Base-by-base conservation (phyloP, 2,329 filamentous ascomycete genomes). In the Phialophora verrucosa region DNA sequence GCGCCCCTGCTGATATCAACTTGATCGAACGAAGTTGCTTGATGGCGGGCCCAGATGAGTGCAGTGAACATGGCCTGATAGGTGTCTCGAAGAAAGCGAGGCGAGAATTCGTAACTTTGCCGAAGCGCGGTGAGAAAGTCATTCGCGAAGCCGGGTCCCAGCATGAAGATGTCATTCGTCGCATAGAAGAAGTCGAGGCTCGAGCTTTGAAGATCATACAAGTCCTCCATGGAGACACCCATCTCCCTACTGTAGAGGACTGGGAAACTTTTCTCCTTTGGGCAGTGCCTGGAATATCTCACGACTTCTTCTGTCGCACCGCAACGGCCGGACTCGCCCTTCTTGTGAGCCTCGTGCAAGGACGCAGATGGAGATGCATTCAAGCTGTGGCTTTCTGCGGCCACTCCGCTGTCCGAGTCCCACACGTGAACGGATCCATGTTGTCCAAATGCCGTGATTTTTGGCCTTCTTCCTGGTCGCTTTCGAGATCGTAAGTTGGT, bases 91-190 rank as follows among this genome's bases (percentile, higher is more conserved):
- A 31, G 31, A 10, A 31, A 31, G 7, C 8, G 31, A 31, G 31
- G 31, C 31, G 31, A 31, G 8, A 31, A 47, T n/a, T 12, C 20
- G 32, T 55, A 62, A 11, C 25, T 17, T 50, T 56, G 20, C 50
- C 27, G 56, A 23, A 65, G 29, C 12, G 44, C 31, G 31, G 20
- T 29, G 20, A 32, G 65, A 42, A 62, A 65, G 10, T 25, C 6
- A 20, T 50, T 23, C 17, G 62, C 65, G 38, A 67, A 67, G 8
- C 31, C 49, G 12, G 65, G 65, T 5, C 62, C 65, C n/a, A 64
- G 3, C 65, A 64, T 62, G 35, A 64, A 67, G 5, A 61, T 50
- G 35, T 67, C 35, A 31, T 61, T 61, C 17, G 27, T 53, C 3
- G n/a, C 17, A 58, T 64, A 64, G 35, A 67, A 67, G 31, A 56